These are phyloP conservation scores for Boletus sp. DNA, from an alignment of 1,284 basidiomycete genomes.

Conservation along the genomic window DNA sequence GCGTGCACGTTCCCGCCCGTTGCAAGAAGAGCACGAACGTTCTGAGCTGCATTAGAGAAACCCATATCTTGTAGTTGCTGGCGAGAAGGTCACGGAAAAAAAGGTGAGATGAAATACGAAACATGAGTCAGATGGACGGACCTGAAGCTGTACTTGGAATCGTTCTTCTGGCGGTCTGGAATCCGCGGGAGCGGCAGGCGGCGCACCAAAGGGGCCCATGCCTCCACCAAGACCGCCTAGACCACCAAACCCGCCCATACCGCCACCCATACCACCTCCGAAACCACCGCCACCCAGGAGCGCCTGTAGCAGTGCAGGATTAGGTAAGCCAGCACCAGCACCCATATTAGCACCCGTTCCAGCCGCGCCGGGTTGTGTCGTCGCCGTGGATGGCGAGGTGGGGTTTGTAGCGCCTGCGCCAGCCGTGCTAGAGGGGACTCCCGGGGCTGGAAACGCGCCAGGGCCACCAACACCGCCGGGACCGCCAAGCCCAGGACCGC, in stretches of 20 bases:
- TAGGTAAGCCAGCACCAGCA: conserved; percentile 23
- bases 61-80: conserved; percentile 90
- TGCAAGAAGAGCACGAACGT: conserved; percentile 82
- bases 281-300: conserved; percentile 35
- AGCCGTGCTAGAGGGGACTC: conserved; percentile 35
- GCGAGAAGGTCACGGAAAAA: neutral
- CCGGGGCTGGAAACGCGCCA: conserved; percentile 57
- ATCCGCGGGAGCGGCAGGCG: conserved; percentile 55
- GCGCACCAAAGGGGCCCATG: conserved; percentile 30
- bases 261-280: conserved; percentile 2
- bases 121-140: conserved; percentile 27
- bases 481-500: conserved; percentile 28
- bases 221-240: conserved; percentile 34
- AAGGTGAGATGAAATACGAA: neutral
- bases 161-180: conserved; percentile 80
- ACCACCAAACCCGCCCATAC: conserved; percentile 13
- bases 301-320: conserved; percentile 44
- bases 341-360: conserved; percentile 19
- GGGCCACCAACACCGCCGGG: conserved; percentile 10
- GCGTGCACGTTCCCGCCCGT: conserved; percentile 88
- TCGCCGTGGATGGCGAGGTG: conserved; percentile 15
- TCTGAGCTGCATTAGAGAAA: conserved; percentile 81
- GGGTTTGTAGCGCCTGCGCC: conserved; percentile 34
- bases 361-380: conserved; percentile 10
- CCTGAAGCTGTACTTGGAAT: conserved; percentile 83